phyloP scores from a whole-genome alignment of 1,139 yeast genomes.

The Magnusiomyces ingens region DNA sequence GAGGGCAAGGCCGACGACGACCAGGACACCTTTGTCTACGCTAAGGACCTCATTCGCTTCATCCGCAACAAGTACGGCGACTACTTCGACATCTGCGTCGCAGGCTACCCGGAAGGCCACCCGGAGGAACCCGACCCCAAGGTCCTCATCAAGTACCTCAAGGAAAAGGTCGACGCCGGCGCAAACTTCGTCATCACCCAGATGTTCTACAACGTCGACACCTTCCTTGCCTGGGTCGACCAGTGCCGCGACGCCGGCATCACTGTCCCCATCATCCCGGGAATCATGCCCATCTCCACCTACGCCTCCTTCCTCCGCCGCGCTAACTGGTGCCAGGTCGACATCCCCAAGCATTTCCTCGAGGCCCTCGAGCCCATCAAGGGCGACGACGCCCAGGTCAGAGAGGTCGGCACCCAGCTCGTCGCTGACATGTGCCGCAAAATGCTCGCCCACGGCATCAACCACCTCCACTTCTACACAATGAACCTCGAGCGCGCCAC shows the following conservation, averaged over 20 bases:
- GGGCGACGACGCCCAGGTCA: slow-evolving; percentile 82
- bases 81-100: slow-evolving; percentile 82
- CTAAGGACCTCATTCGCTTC: slow-evolving; percentile 74
- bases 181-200: slow-evolving; percentile 92
- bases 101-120: slow-evolving; percentile 98
- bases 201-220: slow-evolving; percentile 84
- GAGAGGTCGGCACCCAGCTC: slow-evolving; percentile 79
- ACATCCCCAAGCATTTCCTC: slow-evolving; percentile 68
- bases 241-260: slow-evolving; percentile 69
- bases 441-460: slow-evolving; percentile 67
- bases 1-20: slow-evolving; percentile 13
- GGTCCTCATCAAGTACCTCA: slow-evolving; percentile 55
- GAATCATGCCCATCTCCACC: slow-evolving; percentile 96
- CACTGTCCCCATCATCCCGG: slow-evolving; percentile 85
- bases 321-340: slow-evolving; percentile 87
- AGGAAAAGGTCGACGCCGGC: slow-evolving; percentile 87
- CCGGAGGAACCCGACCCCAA: slow-evolving; percentile 70
- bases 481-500: slow-evolving; percentile 93
- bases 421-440: slow-evolving; percentile 78
- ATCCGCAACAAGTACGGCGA: slow-evolving; percentile 65
- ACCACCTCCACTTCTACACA: slow-evolving; percentile 90
- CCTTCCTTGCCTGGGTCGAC: slow-evolving; percentile 75
- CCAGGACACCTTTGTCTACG: slow-evolving; percentile 55
- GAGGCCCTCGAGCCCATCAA: slow-evolving; percentile 72
- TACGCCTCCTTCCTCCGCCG: slow-evolving; percentile 88